Conservation (phyloP, 345 rosid genomes). For the Carallia brachiata region DNA sequence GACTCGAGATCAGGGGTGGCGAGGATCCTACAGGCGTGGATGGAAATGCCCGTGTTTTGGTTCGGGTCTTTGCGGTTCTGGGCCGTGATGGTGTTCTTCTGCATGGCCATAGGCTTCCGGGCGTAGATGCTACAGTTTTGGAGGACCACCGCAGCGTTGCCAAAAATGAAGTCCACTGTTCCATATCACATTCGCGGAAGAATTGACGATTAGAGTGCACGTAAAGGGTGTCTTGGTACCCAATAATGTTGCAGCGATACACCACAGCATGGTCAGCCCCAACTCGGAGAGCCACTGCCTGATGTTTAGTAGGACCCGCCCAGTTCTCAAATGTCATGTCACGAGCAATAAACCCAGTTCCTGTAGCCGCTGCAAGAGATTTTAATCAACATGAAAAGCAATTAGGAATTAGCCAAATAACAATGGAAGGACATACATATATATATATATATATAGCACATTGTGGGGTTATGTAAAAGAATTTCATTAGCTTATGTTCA, state of each 20-base stretch:
- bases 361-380: slow-evolving; percentile 64
- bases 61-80: slow-evolving; percentile 94
- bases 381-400: background rate
- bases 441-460: no score
- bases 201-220: slow-evolving; percentile 96
- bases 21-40: slow-evolving; percentile 72
- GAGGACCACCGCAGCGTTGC: slow-evolving; percentile 89
- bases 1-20: slow-evolving; percentile 55
- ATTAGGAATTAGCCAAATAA: background rate
- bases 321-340: slow-evolving; percentile 87
- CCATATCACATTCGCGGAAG: slow-evolving; percentile 87
- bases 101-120: slow-evolving; percentile 72
- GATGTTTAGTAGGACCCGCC: slow-evolving; percentile 91
- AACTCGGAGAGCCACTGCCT: slow-evolving; percentile 92
- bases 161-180: slow-evolving; percentile 89
- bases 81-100: slow-evolving; percentile 94
- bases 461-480: no score
- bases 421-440: no score
- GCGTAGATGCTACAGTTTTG: slow-evolving; percentile 84
- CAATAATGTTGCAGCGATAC: slow-evolving; percentile 71
- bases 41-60: slow-evolving; percentile 92
- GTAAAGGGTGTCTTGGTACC: slow-evolving; percentile 90
- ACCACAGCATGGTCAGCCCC: slow-evolving; percentile 96
- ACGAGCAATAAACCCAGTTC: slow-evolving; percentile 87
- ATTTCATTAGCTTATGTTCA: no score